These are phyloP conservation scores for Pythium insidiosum DNA, from an alignment of 352 stramenopile genomes.

Conservation along the genomic window DNA sequence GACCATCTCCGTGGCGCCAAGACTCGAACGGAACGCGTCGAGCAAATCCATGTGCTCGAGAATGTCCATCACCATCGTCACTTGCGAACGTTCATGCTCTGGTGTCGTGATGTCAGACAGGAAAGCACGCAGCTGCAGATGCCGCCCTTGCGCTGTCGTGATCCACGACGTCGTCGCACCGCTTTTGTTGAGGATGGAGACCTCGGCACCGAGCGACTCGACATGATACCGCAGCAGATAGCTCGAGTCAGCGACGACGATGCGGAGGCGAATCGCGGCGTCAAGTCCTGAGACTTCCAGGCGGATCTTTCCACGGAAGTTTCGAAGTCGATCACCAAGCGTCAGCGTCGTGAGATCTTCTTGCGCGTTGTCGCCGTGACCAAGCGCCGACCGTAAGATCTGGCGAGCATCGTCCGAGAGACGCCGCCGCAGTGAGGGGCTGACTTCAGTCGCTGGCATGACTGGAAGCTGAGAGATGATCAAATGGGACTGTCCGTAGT, in stretches of 20 bases:
- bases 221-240: conserved; percentile 42
- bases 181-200: conserved; percentile 30
- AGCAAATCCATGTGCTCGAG: conserved; percentile 37
- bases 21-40: conserved; percentile 26
- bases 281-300: conserved; percentile 19
- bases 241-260: conserved; percentile 18
- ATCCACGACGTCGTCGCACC: conserved; percentile 42
- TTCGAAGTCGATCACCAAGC: conserved; percentile 29
- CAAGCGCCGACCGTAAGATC: conserved; percentile 31
- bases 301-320: conserved; percentile 32
- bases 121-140: conserved; percentile 33
- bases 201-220: conserved; percentile 26
- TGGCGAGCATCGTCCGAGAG: conserved; percentile 56
- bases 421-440: conserved; percentile 30
- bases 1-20: conserved; percentile 8
- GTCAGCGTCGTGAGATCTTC: conserved; percentile 17
- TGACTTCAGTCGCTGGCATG: conserved; percentile 47
- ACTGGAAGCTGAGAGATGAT: background rate
- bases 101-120: conserved; percentile 5
- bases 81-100: conserved; percentile 14
- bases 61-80: conserved; percentile 30
- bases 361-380: background rate
- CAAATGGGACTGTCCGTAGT: background rate
- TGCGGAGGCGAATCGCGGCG: conserved; percentile 18
- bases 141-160: conserved; percentile 18